Evolutionary conservation across 345 rosid genomes (phyloP).

Genomic region (Durio zibethinus): DNA sequence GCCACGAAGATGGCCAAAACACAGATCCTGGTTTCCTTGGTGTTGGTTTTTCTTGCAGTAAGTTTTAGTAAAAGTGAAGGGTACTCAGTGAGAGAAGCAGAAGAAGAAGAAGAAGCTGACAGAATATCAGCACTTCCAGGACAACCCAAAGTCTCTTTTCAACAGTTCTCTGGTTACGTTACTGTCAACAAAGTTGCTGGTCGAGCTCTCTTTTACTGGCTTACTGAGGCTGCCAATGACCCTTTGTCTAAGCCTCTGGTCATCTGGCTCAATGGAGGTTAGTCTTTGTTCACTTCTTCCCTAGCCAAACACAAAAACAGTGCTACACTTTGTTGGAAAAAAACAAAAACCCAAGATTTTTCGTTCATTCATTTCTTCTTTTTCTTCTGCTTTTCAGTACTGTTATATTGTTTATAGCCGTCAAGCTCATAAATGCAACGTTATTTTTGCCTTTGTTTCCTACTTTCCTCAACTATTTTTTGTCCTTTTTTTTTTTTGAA

Average conservation of each 20-base stretch:
- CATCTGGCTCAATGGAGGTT: conserved; percentile 98
- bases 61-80: conserved; percentile 11
- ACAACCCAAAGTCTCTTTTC: conserved; percentile 80
- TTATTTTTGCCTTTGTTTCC: too few relatives aligned
- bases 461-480: too few relatives aligned
- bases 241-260: conserved; percentile 75
- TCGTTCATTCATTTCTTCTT: background rate
- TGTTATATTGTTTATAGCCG: conserved; percentile 28
- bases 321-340: background rate
- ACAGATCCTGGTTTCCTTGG: conserved; percentile 28
- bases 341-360: background rate
- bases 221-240: conserved; percentile 58
- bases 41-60: conserved; percentile 17
- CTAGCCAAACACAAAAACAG: background rate
- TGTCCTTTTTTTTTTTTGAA: background rate
- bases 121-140: conserved; percentile 84
- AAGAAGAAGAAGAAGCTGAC: conserved; percentile 55
- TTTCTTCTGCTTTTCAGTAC: conserved; percentile 17
- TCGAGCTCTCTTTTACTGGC: conserved; percentile 96
- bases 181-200: conserved; percentile 60
- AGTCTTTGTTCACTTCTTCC: background rate
- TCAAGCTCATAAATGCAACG: too few relatives aligned
- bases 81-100: background rate
- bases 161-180: conserved; percentile 92
- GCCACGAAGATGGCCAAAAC: conserved; percentile 32